phyloP scores from a whole-genome alignment of 2,329 filamentous ascomycete species.

The Talaromyces sp. region DNA sequence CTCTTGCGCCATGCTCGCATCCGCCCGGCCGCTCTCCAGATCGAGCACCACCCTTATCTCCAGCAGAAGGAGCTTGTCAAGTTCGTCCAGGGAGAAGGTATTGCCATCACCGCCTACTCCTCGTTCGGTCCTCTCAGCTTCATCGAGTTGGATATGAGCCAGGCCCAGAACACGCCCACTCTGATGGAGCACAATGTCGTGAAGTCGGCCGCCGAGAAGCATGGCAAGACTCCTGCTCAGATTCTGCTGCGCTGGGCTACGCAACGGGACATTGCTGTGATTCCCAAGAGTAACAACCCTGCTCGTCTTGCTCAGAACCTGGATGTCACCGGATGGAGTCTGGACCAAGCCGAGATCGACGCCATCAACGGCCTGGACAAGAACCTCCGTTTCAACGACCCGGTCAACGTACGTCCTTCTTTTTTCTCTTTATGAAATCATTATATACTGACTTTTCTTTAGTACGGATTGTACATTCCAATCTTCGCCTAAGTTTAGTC shows the following conservation, averaged over 20 bases:
- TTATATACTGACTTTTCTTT: conserved; percentile 19
- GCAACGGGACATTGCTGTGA: conserved; percentile 72
- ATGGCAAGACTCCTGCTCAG: conserved; percentile 70
- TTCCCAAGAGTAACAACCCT: conserved; percentile 67
- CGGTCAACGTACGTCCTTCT: conserved; percentile 54
- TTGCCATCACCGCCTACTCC: conserved; percentile 75
- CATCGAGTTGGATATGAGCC: conserved; percentile 67
- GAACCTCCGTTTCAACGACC: conserved; percentile 71
- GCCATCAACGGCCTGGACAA: conserved; percentile 60
- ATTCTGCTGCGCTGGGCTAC: conserved; percentile 82
- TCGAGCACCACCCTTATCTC: conserved; percentile 87
- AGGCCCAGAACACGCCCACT: conserved; percentile 58
- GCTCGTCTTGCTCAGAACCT: conserved; percentile 59
- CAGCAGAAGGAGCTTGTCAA: conserved; percentile 66
- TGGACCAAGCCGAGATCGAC: conserved; percentile 60
- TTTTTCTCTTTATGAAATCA: neutral
- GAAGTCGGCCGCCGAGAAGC: conserved; percentile 60
- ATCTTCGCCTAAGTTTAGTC: conserved; percentile 44
- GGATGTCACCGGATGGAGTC: conserved; percentile 59
- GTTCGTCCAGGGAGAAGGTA: conserved; percentile 63
- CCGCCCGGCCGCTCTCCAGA: conserved; percentile 70
- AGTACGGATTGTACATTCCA: conserved; percentile 45
- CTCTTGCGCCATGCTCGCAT: conserved; percentile 71
- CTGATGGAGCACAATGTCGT: conserved; percentile 67
- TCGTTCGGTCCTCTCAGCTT: conserved; percentile 77